phyloP scores from a whole-genome alignment of 257 asterid genomes.

The Vinca minor region DNA sequence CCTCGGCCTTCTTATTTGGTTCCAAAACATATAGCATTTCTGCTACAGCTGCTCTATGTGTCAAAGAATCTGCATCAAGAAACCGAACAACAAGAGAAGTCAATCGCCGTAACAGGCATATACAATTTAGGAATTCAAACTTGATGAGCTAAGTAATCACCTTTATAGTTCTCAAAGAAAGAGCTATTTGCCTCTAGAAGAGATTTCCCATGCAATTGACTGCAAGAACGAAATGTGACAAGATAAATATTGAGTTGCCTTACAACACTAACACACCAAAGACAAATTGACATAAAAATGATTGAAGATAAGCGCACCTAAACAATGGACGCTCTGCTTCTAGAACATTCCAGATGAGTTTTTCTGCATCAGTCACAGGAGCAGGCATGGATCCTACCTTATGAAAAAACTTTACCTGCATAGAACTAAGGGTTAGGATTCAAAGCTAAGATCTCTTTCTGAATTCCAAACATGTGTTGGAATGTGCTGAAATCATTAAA shows the following conservation, averaged over 20 bases:
- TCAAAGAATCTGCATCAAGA: constrained; percentile 56
- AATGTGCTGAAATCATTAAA: not conserved
- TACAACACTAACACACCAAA: constrained; percentile 1
- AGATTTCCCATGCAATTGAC: constrained; percentile 79
- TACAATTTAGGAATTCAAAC: not conserved
- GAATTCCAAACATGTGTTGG: constrained; percentile 7
- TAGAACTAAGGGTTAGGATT: constrained; percentile 7
- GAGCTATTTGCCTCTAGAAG: constrained; percentile 60
- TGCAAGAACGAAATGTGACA: constrained; percentile 19
- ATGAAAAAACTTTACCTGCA: constrained; percentile 74
- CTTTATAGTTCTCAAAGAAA: constrained; percentile 72
- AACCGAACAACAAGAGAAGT: constrained; percentile 9
- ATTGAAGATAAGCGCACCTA: constrained; percentile 38
- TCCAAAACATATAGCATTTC: constrained; percentile 76
- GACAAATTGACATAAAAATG: not conserved
- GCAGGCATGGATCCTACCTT: constrained; percentile 63
- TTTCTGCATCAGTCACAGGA: constrained; percentile 66
- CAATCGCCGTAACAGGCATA: not conserved
- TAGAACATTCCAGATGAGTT: constrained; percentile 67
- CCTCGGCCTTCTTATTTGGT: constrained; percentile 69
- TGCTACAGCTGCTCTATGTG: constrained; percentile 86
- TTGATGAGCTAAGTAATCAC: constrained; percentile 27
- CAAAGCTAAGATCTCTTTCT: constrained; percentile 1
- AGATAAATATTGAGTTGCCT: not conserved
- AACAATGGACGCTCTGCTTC: constrained; percentile 71